Evolutionary conservation across 768 basidiomycete species (phyloP).

Genomic region (Tubosaeta brunneosetosa): DNA sequence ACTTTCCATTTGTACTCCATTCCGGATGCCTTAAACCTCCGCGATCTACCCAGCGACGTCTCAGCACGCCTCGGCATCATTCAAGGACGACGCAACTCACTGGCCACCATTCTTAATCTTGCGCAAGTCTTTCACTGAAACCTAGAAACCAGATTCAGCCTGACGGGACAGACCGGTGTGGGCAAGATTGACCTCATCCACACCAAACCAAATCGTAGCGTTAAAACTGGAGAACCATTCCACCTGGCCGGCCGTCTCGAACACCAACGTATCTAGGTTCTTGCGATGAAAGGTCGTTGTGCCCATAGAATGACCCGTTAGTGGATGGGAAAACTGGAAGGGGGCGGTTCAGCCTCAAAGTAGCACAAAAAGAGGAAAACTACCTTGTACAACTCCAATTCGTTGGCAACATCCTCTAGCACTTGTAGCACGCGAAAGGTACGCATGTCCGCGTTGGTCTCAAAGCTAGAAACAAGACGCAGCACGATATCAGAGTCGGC

Average conservation of each 20-base stretch:
- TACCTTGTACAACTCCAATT: conserved; percentile 44
- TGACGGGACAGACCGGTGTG: not conserved
- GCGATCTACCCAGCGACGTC: conserved; percentile 35
- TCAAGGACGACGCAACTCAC: conserved; percentile 27
- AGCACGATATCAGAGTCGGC: conserved; percentile 35
- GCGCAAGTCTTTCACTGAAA: conserved; percentile 45
- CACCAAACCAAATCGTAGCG: conserved; percentile 46
- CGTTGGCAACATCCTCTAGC: conserved; percentile 22
- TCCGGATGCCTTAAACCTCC: conserved; percentile 47
- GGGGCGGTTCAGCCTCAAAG: not conserved
- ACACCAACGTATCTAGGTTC: conserved; percentile 39
- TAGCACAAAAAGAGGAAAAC: not conserved
- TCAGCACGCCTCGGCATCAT: conserved; percentile 1
- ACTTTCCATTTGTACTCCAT: conserved; percentile 58
- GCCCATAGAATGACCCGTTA: conserved; percentile 38
- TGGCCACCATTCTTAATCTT: conserved; percentile 48
- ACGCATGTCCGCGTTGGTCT: conserved; percentile 36
- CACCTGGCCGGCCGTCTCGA: conserved; percentile 51
- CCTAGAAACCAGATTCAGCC: conserved; percentile 19
- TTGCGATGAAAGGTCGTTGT: conserved; percentile 47
- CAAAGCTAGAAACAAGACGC: conserved; percentile 33
- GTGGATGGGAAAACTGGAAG: conserved; percentile 41
- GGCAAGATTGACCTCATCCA: conserved; percentile 36
- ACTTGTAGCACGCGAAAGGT: conserved; percentile 40
- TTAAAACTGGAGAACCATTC: conserved; percentile 47